phyloP scores from a whole-genome alignment of 1,139 yeast species.

The Pichia sp. region DNA sequence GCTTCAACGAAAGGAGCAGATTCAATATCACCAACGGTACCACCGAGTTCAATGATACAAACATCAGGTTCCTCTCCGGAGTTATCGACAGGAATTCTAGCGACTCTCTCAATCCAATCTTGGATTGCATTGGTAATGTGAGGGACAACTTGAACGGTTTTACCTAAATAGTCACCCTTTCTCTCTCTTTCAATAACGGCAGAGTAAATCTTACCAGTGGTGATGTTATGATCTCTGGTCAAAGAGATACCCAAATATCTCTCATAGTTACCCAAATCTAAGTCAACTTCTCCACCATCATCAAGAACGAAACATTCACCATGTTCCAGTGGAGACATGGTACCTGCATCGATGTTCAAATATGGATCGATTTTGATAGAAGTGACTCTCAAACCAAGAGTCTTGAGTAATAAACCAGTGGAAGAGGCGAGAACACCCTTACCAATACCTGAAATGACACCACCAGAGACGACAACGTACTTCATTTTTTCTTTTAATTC shows the following conservation, averaged over 20 bases:
- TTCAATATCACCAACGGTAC: constrained; percentile 99
- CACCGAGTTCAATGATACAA: constrained; percentile 96
- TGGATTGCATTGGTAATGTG: constrained; percentile 96
- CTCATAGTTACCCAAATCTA: constrained; percentile 97
- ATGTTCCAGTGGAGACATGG: constrained; percentile 98
- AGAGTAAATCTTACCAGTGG: constrained; percentile 95
- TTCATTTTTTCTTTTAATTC: constrained; percentile 46
- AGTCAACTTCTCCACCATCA: constrained; percentile 98
- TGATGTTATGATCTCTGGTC: constrained; percentile 90
- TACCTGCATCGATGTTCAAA: constrained; percentile 99
- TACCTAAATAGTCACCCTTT: constrained; percentile 95
- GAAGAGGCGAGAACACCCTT: constrained; percentile 97
- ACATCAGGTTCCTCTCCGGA: constrained; percentile 85
- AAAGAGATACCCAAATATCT: constrained; percentile 90
- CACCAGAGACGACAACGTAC: constrained; percentile 99
- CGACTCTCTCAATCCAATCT: constrained; percentile 96
- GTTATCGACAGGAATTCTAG: constrained; percentile 87
- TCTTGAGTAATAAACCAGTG: constrained; percentile 90
- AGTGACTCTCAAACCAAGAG: constrained; percentile 89
- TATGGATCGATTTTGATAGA: constrained; percentile 98
- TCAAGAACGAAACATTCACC: constrained; percentile 97
- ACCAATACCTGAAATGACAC: constrained; percentile 98
- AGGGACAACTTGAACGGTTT: constrained; percentile 99
- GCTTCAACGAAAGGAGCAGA: constrained; percentile 99
- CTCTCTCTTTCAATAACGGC: constrained; percentile 93